Percentiles rank a stretch among this genome's conserved stretches.
Evolutionary conservation across 2,329 filamentous ascomycete genomes (phyloP).

Genomic region (Lasiodiplodia hormozganensis): DNA sequence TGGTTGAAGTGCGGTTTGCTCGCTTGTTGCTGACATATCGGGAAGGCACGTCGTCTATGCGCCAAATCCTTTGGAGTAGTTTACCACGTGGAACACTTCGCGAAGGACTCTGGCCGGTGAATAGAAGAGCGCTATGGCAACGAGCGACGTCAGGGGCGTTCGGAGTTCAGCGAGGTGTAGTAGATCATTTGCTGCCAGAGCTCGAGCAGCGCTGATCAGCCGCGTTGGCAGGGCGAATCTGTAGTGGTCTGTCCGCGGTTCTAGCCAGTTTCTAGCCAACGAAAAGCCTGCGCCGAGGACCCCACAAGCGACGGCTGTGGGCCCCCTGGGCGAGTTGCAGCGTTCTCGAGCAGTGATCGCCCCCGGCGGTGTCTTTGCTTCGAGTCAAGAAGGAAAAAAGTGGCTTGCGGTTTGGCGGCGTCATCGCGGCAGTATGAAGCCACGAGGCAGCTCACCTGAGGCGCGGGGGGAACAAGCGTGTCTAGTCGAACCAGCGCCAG

Average conservation of each 20-base stretch:
- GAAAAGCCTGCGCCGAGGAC: not conserved
- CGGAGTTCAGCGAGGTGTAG: not conserved
- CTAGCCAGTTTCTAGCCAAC: not conserved
- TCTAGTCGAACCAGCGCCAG: not conserved
- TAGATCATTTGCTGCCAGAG: not conserved
- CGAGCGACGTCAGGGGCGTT: not conserved
- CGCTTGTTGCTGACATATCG: not conserved
- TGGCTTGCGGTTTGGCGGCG: not conserved
- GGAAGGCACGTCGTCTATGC: not conserved
- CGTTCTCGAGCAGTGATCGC: not conserved
- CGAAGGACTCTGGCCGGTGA: not conserved
- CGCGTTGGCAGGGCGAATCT: not conserved
- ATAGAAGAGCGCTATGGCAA: not conserved
- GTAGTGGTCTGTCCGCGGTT: not conserved
- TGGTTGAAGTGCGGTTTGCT: not conserved
- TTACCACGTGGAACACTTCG: not conserved
- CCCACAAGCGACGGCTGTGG: not conserved
- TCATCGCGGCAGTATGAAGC: not conserved
- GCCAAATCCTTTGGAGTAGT: not conserved
- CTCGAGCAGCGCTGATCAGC: not conserved
- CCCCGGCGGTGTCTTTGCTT: not conserved
- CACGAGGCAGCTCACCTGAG: constrained; percentile 4
- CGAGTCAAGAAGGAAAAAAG: not conserved
- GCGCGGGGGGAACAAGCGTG: not conserved
- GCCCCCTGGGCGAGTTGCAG: not conserved